Evolutionary conservation across 2,329 filamentous ascomycete species (phyloP).

Genomic region (Epichloe sibirici): DNA sequence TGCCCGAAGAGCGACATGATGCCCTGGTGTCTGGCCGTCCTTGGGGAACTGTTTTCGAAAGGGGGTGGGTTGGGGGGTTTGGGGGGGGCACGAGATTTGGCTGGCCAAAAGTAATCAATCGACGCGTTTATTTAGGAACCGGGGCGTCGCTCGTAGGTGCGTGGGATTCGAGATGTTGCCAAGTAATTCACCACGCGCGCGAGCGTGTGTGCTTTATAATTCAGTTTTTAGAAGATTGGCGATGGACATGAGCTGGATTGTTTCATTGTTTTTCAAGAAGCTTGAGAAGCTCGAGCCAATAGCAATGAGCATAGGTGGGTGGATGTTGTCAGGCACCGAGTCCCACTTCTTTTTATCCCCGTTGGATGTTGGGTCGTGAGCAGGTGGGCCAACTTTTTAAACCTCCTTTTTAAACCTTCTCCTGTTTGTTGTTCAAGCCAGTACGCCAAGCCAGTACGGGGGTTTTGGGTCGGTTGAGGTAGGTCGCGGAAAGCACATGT

Average conservation of each 20-base stretch:
- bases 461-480: too few species aligned
- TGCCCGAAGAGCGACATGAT: conserved; percentile 26
- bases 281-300: conserved; percentile 23
- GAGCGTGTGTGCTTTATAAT: neutral
- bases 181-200: neutral
- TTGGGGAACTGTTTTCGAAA: neutral
- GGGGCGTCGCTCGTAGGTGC: neutral
- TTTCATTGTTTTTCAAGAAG: neutral
- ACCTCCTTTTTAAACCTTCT: too few species aligned
- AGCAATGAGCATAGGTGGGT: conserved; percentile 4
- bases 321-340: neutral
- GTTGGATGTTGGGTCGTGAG: too few species aligned
- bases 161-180: neutral
- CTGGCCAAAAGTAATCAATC: neutral
- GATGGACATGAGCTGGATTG: neutral
- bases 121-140: neutral
- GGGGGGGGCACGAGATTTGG: too few species aligned
- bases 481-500: too few species aligned
- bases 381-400: too few species aligned
- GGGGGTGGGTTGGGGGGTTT: too few species aligned
- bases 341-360: neutral
- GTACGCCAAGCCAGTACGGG: too few species aligned
- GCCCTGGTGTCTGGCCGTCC: neutral
- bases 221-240: neutral
- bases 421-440: too few species aligned